Base-by-base conservation (phyloP, 1,284 basidiomycete genomes). In the Boletellus deceptivus region DNA sequence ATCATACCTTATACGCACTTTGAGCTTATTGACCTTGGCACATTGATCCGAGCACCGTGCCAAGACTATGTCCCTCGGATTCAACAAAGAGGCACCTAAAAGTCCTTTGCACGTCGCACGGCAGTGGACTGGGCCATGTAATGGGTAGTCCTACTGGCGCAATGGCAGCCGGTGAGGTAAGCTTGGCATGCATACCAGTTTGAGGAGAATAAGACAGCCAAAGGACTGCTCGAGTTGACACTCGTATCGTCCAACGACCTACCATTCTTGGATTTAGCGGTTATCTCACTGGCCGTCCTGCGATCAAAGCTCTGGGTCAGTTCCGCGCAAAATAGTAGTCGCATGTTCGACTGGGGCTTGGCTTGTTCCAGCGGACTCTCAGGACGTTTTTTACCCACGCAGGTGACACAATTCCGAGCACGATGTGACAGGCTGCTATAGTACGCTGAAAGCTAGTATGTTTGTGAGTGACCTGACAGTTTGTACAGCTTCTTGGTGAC, bases 11-110 rank as follows among this genome's bases (percentile, higher is more conserved):
- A 60, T 34, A n/a, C 33, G 20, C 40, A 25, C 44, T 27, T 52
- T 11, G 65, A 45, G 47, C 53, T 49, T 50, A 54, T 56, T 64
- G 54, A 64, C 63, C 53, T 45, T 46, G 56, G 52, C 52, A 55
- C 47, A 9, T 60, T 63, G 57, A 60, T 60, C 53, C 45, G 64
- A 50, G 59, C 45, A 29, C 39, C 10, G 20, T 45, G 9, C 29
- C 33, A 41, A 50, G 49, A 31, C 22, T 14, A 41, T 34, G n/a
- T 40, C 13, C 27, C 33, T 36, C 10, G 33, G 38, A 24, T 33
- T 45, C 36, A 20, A 36, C 24, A 20, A 18, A 25, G 27, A 13
- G 29, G 25, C 17, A 17, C 31, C 25, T 11, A 20, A 48, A 35
- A 37, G 14, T 6, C 6, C n/a, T 38, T n/a, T 10, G 22, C 9